Conservation (phyloP, 345 rosid genomes). For the Salix viminalis region DNA sequence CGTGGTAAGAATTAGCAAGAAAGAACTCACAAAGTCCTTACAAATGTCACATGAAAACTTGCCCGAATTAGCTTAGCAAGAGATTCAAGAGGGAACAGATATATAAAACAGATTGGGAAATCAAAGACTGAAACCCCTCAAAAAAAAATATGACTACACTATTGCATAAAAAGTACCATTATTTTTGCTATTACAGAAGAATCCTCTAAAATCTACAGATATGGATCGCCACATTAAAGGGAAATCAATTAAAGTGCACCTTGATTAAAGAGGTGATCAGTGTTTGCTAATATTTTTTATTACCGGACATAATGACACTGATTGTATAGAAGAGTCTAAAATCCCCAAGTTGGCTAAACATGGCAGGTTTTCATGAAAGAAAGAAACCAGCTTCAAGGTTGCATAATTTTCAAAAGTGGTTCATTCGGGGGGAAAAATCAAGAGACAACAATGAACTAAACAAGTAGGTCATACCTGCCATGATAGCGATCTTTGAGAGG, state of each 20-base stretch:
- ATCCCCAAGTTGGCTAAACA: background rate
- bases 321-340: background rate
- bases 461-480: slow-evolving; percentile 52
- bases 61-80: background rate
- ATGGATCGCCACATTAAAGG: background rate
- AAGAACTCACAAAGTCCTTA: background rate
- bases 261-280: background rate
- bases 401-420: background rate
- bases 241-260: background rate
- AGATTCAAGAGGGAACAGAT: background rate
- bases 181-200: background rate
- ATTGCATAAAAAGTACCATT: background rate
- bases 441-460: background rate
- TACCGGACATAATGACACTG: background rate
- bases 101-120: background rate
- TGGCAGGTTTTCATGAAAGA: background rate
- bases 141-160: background rate
- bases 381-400: background rate
- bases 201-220: background rate
- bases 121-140: background rate
- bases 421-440: background rate
- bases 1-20: background rate
- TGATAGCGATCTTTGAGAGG: slow-evolving; percentile 79
- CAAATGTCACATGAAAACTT: background rate
- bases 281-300: background rate